Conservation (phyloP, 108 stramenopile species). For the Skeletonema marinoi region DNA sequence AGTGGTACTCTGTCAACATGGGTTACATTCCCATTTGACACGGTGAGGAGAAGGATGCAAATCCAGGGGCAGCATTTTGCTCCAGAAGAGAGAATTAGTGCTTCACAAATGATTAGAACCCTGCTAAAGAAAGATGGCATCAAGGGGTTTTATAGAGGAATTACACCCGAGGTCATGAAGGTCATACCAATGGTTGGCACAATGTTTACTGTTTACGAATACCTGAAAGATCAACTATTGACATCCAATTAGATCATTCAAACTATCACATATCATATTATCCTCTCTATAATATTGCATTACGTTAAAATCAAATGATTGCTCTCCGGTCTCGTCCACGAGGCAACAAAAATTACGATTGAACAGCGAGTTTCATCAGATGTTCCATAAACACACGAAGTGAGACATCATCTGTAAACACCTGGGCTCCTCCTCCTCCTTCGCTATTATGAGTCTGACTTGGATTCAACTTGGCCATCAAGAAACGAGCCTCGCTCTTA, state of each 20-base stretch:
- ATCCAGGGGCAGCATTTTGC: constrained; percentile 83
- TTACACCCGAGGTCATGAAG: constrained; percentile 91
- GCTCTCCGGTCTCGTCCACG: background rate
- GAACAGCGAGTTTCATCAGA: constrained; percentile 81
- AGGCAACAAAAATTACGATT: constrained; percentile 21
- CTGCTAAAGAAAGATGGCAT: constrained; percentile 75
- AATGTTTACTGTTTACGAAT: constrained; percentile 93
- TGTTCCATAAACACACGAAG: constrained; percentile 99
- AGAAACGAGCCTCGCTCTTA: constrained; percentile 97
- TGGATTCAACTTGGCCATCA: constrained; percentile 99
- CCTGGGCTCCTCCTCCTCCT: constrained; percentile 81
- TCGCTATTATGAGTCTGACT: constrained; percentile 94
- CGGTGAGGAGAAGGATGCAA: constrained; percentile 90
- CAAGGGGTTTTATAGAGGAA: constrained; percentile 86
- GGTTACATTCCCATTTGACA: constrained; percentile 92
- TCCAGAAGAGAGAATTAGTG: constrained; percentile 61
- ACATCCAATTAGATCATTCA: background rate
- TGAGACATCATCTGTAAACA: constrained; percentile 98
- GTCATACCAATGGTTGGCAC: constrained; percentile 95
- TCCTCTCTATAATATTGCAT: background rate
- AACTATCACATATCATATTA: background rate
- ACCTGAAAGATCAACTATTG: constrained; percentile 67
- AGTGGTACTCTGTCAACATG: constrained; percentile 79
- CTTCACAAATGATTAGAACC: constrained; percentile 55
- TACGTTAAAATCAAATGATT: background rate